Conservation (phyloP, 345 rosid species). For the Raphanus raphanistrum region DNA sequence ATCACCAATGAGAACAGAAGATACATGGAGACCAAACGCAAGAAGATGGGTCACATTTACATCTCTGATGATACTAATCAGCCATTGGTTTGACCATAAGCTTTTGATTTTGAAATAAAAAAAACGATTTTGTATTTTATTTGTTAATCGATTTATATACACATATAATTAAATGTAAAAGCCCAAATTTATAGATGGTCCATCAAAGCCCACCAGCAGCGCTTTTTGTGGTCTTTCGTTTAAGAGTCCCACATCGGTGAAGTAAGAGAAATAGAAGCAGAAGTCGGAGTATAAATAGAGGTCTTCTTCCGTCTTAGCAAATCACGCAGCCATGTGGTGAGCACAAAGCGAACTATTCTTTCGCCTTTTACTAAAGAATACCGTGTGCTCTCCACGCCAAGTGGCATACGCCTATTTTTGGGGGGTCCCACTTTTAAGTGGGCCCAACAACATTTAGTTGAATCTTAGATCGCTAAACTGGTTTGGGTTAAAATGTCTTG, state of each 20-base stretch:
- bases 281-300: not conserved
- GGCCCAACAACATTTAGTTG: not conserved
- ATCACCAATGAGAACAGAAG: conserved; percentile 77
- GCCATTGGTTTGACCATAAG: not conserved
- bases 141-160: not conserved
- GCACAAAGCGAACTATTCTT: conserved; percentile 40
- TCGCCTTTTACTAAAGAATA: conserved; percentile 44
- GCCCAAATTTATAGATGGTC: not conserved
- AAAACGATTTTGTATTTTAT: not conserved
- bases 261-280: not conserved
- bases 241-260: not conserved
- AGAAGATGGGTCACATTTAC: conserved; percentile 86
- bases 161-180: not conserved
- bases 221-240: not conserved
- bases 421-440: conserved; percentile 14
- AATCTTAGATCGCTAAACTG: not conserved
- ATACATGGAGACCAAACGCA: conserved; percentile 79
- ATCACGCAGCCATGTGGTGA: conserved; percentile 33
- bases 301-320: fast-evolving
- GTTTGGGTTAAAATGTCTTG: not conserved
- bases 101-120: not conserved
- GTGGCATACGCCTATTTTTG: conserved; percentile 43
- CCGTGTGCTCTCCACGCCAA: conserved; percentile 35
- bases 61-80: conserved; percentile 69
- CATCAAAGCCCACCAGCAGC: not conserved